Evolutionary conservation across 805 yeast species (phyloP), one percentile per base, ranked within the genome.

Genomic region (Candida insectorum): DNA sequence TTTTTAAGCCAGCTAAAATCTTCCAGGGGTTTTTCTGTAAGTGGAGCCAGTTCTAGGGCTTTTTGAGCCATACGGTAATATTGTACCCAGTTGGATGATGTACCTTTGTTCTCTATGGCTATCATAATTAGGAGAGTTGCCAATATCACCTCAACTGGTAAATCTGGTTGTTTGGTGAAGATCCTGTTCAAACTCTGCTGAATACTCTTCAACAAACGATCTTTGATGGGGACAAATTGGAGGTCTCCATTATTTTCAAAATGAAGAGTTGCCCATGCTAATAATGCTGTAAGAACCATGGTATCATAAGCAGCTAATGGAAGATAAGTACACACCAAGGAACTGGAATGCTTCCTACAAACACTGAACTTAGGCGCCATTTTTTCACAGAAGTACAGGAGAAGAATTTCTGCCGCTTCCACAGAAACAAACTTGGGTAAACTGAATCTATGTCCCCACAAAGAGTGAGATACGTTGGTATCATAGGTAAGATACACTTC

Each of bases 321-420:
- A 8, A 33, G 10, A 33, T 33, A 33, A 4, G 36, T 33, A 5
- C 17, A 27, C 9, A 33, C 31, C 18, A 33, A 24, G 4, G 36
- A 33, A 16, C 24, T 33, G 6, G 23, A 8, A 14, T 26, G 24
- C 17, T 32, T 32, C 8, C 24, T 17, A 17, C 12, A 11, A 3
- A 32, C 24, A 16, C 36, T 32, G 22, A 32, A 32, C 20, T 12
- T 32, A 17, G 36, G 36, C 12, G 34, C 34, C 5, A 31, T 31
- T 25, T 14, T 8, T 14, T 22, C 16, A 18, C 34, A 31, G 16
- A 31, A 31, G 20, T 31, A 31, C 4, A 25, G 18, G 10, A 31
- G 12, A 9, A 31, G 16, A 8, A 17, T 23, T 16, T 30, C 28
- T 4, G 33, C 27, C 14, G 22, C 9, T 8, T 24, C 33, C 3